These are phyloP conservation scores for Nyssa sinensis DNA, from an alignment of 148 eudicot genomes.

Conservation along the genomic window DNA sequence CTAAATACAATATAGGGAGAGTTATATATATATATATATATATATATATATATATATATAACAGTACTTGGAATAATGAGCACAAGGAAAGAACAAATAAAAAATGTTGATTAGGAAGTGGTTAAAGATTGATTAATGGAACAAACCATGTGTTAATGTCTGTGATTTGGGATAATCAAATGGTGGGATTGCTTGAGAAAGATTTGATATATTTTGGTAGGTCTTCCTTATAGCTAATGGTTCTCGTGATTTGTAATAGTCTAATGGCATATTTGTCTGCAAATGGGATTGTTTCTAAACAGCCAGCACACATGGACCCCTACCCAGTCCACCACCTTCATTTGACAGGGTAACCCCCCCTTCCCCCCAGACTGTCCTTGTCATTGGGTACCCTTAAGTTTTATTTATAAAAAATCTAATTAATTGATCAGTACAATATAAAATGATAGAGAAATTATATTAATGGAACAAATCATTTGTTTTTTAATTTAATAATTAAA, in stretches of 20 bases:
- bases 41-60: background rate
- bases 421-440: no score
- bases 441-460: no score
- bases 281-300: background rate
- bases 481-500: no score
- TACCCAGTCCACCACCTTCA: background rate
- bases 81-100: background rate
- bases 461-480: no score
- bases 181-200: background rate
- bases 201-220: background rate
- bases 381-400: background rate
- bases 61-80: background rate
- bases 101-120: background rate
- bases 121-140: background rate
- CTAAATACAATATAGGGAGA: no score
- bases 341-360: background rate
- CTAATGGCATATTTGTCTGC: conserved; percentile 30
- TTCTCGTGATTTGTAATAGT: background rate
- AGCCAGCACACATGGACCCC: background rate
- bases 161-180: conserved; percentile 23
- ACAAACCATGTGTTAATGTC: conserved; percentile 56
- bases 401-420: no score
- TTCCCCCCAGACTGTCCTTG: background rate
- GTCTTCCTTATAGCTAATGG: background rate
- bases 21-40: background rate